Conservation (phyloP, 805 yeast species). For the Schwanniomyces vanrijiae region DNA sequence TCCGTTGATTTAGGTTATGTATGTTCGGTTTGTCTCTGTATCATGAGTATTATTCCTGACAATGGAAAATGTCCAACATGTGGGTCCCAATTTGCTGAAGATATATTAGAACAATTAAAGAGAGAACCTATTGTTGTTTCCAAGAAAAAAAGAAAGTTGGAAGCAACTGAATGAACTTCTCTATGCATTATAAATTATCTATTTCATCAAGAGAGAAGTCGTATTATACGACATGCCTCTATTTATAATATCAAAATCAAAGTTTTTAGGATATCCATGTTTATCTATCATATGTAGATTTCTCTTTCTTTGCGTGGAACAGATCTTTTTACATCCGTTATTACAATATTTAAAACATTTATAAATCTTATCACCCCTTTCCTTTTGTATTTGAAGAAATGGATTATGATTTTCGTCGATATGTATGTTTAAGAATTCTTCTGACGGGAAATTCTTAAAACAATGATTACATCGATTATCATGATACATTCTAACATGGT, state of each 20-base stretch:
- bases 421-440: slow-evolving; percentile 44
- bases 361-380: slow-evolving; percentile 40
- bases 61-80: slow-evolving; percentile 82
- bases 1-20: slow-evolving; percentile 93
- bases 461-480: slow-evolving; percentile 38
- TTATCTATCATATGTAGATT: slow-evolving; percentile 48
- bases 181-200: background rate
- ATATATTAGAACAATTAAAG: slow-evolving; percentile 55
- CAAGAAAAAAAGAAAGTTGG: slow-evolving; percentile 36
- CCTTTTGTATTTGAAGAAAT: slow-evolving; percentile 33
- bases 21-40: slow-evolving; percentile 91
- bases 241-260: slow-evolving; percentile 27
- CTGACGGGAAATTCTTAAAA: slow-evolving; percentile 42
- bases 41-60: slow-evolving; percentile 66
- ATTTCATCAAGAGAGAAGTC: background rate
- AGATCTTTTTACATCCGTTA: slow-evolving; percentile 38
- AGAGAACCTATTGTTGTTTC: slow-evolving; percentile 57
- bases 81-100: slow-evolving; percentile 70
- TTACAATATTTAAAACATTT: slow-evolving; percentile 38
- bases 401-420: slow-evolving; percentile 56
- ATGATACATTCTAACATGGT: slow-evolving; percentile 24
- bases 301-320: slow-evolving; percentile 40
- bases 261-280: slow-evolving; percentile 48
- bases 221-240: slow-evolving; percentile 18
- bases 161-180: slow-evolving; percentile 6